Percentiles rank a stretch among this genome's conserved stretches.
phyloP scores from a whole-genome alignment of 495 filamentous ascomycete genomes.

The Cercophora newfieldiana region DNA sequence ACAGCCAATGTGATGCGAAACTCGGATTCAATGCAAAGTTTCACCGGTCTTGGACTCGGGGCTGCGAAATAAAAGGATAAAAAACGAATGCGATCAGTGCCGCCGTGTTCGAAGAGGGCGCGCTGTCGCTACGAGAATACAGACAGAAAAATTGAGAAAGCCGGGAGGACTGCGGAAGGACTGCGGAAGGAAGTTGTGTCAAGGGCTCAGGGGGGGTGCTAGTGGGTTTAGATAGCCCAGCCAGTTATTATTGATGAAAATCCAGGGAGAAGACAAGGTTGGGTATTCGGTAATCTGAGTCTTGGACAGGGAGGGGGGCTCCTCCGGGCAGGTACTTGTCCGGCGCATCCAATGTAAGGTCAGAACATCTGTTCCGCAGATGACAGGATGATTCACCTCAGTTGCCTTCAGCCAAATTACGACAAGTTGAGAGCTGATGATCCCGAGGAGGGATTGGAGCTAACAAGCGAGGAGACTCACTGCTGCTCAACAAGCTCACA shows the following conservation, averaged over 20 bases:
- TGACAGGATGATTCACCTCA: constrained; percentile 25
- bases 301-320: constrained; percentile 7
- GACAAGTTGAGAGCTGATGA: neutral
- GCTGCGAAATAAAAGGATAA: neutral
- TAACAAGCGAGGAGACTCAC: constrained; percentile 17
- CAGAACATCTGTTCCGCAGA: constrained; percentile 1
- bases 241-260: constrained; percentile 18
- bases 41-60: neutral
- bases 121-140: neutral
- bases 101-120: neutral
- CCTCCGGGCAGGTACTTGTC: neutral
- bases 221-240: constrained; percentile 19
- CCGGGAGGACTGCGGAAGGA: constrained; percentile 2
- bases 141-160: constrained; percentile 6
- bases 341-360: neutral
- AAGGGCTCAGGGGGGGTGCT: neutral
- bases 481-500: neutral
- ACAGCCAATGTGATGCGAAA: constrained; percentile 23
- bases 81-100: no score
- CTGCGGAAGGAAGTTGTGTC: constrained; percentile 8
- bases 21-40: constrained; percentile 19
- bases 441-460: constrained; percentile 5
- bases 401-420: constrained; percentile 24
- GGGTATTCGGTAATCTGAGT: constrained; percentile 20
- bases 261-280: constrained; percentile 24